Evolutionary conservation across 2,329 filamentous ascomycete genomes (phyloP).

Genomic region (Colletotrichum chlorophyti): DNA sequence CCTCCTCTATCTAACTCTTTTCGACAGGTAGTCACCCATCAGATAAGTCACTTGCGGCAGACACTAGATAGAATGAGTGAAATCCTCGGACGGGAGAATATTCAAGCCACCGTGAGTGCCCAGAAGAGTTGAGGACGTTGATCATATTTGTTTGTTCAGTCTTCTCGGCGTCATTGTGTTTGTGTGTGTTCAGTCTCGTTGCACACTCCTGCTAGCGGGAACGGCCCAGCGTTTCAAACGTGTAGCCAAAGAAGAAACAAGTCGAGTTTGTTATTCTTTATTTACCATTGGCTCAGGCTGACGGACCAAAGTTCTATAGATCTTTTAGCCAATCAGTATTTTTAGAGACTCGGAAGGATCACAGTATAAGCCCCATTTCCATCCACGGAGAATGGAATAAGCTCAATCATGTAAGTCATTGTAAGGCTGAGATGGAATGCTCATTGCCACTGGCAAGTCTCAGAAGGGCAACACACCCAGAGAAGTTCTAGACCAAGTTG

Average conservation of each 20-base stretch:
- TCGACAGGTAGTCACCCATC: conserved; percentile 12
- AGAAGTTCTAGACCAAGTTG: conserved; percentile 13
- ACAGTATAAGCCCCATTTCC: too few species aligned
- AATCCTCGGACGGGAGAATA: not conserved
- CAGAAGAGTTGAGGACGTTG: too few species aligned
- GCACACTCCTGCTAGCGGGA: not conserved
- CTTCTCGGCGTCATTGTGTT: conserved; percentile 5
- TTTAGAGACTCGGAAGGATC: too few species aligned
- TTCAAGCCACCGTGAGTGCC: too few species aligned
- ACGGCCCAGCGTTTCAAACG: conserved; percentile 13
- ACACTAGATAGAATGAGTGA: not conserved
- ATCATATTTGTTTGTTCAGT: not conserved
- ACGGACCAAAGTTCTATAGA: not conserved
- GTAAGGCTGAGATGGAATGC: conserved; percentile 18
- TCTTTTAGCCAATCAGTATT: too few species aligned
- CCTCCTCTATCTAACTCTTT: conserved; percentile 4
- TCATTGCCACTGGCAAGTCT: not conserved
- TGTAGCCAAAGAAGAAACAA: not conserved
- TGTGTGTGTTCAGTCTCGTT: not conserved
- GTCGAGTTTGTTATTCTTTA: too few species aligned
- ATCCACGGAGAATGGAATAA: too few species aligned
- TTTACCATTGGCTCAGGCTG: not conserved
- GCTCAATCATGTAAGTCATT: not conserved
- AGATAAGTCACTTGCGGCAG: not conserved
- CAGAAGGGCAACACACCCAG: not conserved